A percentile compares a stretch with the other conserved stretches of the same genome.
phyloP scores from a whole-genome alignment of 2,329 filamentous ascomycete genomes.

The Metarhizium robertsii region DNA sequence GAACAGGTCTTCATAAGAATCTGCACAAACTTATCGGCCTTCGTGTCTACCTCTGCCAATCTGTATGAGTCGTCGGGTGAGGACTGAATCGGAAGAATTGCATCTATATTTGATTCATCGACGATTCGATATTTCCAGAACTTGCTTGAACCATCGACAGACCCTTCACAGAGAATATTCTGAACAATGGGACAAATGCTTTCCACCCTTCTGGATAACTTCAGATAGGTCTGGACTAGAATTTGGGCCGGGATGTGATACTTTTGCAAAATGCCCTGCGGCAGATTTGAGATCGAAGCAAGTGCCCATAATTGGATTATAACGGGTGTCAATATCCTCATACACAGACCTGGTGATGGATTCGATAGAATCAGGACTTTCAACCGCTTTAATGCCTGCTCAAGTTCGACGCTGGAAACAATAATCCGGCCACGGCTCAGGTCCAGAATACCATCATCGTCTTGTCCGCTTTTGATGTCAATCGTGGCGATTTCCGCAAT shows the following conservation, averaged over 20 bases:
- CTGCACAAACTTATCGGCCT: constrained; percentile 37
- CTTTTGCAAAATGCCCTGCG: constrained; percentile 22
- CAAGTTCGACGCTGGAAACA: constrained; percentile 37
- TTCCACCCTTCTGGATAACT: constrained; percentile 42
- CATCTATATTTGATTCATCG: constrained; percentile 40
- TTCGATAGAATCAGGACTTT: constrained; percentile 50
- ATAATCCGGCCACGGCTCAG: constrained; percentile 33
- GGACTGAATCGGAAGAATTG: constrained; percentile 24
- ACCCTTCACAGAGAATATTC: constrained; percentile 48
- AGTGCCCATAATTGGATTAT: constrained; percentile 56
- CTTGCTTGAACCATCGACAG: constrained; percentile 16
- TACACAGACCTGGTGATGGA: constrained; percentile 56
- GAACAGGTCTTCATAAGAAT: constrained; percentile 41
- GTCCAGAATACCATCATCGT: constrained; percentile 33
- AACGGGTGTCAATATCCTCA: constrained; percentile 48
- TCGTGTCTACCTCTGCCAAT: constrained; percentile 36
- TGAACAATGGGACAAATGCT: constrained; percentile 39
- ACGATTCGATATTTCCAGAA: constrained; percentile 45
- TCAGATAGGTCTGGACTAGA: constrained; percentile 48
- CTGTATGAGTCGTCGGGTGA: constrained; percentile 21
- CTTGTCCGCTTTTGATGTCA: constrained; percentile 11
- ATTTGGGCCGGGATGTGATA: constrained; percentile 37
- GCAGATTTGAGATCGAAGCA: constrained; percentile 37
- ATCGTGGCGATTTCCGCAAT: background rate
- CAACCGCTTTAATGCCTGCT: constrained; percentile 43